phyloP scores from a whole-genome alignment of 768 basidiomycete genomes.

The Lyophyllum decastes region DNA sequence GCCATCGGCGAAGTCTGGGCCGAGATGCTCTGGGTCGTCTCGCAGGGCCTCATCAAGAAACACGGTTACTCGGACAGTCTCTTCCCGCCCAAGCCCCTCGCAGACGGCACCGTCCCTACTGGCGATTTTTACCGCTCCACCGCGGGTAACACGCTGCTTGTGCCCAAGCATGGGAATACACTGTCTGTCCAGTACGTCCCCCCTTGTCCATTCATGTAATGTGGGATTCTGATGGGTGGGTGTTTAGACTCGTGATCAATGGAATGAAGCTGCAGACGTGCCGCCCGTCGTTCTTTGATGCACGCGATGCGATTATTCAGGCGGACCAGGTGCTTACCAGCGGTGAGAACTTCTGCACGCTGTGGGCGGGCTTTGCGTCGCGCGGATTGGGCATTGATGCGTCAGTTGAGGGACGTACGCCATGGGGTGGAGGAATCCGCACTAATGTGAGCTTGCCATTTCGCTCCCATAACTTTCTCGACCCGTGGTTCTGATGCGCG shows the following conservation, averaged over 20 bases:
- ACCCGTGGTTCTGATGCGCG: background rate
- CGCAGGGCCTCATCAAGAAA: slow-evolving; percentile 73
- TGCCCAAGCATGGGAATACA: slow-evolving; percentile 93
- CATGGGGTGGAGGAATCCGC: slow-evolving; percentile 92
- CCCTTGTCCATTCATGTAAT: background rate
- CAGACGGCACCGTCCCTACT: slow-evolving; percentile 61
- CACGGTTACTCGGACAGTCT: slow-evolving; percentile 79
- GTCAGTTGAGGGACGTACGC: slow-evolving; percentile 69
- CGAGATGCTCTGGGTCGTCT: slow-evolving; percentile 81
- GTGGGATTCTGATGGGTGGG: too few relatives aligned
- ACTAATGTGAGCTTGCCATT: slow-evolving; percentile 47
- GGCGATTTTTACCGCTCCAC: slow-evolving; percentile 74
- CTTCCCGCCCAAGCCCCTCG: slow-evolving; percentile 75
- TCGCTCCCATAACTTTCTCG: background rate
- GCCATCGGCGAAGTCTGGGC: slow-evolving; percentile 97
- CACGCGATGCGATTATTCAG: slow-evolving; percentile 86
- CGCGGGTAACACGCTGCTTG: slow-evolving; percentile 54
- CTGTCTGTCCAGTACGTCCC: slow-evolving; percentile 64
- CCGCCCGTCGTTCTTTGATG: slow-evolving; percentile 87
- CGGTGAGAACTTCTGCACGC: slow-evolving; percentile 87
- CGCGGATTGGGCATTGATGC: slow-evolving; percentile 85
- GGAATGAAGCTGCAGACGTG: slow-evolving; percentile 97
- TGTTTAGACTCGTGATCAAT: slow-evolving; percentile 69
- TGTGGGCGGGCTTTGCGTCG: slow-evolving; percentile 85
- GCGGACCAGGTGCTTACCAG: slow-evolving; percentile 89